Conservation (phyloP, 352 stramenopile genomes). For the Phytopythium mirpurense region DNA sequence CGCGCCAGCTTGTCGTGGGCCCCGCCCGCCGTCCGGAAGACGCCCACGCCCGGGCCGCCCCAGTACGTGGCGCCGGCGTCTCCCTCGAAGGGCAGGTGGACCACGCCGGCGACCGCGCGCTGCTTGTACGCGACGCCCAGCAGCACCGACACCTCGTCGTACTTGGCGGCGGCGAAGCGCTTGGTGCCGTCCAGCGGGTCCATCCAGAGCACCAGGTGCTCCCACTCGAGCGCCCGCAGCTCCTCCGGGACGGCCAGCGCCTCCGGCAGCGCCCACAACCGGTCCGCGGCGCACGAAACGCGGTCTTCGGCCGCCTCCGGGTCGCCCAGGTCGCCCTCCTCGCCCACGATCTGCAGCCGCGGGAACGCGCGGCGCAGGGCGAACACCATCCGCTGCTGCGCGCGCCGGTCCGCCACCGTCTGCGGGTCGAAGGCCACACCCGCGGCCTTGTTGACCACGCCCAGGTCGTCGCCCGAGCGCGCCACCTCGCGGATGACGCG, state of each 20-base stretch:
- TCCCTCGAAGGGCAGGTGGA: slow-evolving; percentile 67
- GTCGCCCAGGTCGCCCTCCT: slow-evolving; percentile 59
- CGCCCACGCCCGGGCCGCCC: slow-evolving; percentile 46
- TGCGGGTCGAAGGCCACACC: slow-evolving; percentile 57
- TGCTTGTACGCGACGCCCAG: slow-evolving; percentile 66
- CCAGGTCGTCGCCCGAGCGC: slow-evolving; percentile 37
- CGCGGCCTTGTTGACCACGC: slow-evolving; percentile 74
- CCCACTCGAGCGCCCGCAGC: slow-evolving; percentile 26
- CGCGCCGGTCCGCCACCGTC: slow-evolving; percentile 68
- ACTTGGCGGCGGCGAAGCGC: slow-evolving; percentile 67
- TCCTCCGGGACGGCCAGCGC: slow-evolving; percentile 15
- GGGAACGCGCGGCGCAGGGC: slow-evolving; percentile 54
- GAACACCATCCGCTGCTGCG: slow-evolving; percentile 66
- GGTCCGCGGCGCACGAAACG: too few species aligned
- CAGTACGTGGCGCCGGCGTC: slow-evolving; percentile 52
- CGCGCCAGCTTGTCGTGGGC: slow-evolving; percentile 20
- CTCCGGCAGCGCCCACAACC: too few species aligned
- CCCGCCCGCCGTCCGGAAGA: slow-evolving; percentile 41
- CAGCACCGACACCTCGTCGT: slow-evolving; percentile 74
- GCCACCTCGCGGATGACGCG: slow-evolving; percentile 71
- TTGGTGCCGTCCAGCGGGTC: slow-evolving; percentile 77
- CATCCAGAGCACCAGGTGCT: slow-evolving; percentile 69
- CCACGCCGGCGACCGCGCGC: slow-evolving; percentile 57
- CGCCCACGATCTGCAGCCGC: slow-evolving; percentile 49
- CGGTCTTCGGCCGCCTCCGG: slow-evolving; percentile 40